phyloP scores from a whole-genome alignment of 176 grass and related monocot genomes.

The Aegilops bicornis region DNA sequence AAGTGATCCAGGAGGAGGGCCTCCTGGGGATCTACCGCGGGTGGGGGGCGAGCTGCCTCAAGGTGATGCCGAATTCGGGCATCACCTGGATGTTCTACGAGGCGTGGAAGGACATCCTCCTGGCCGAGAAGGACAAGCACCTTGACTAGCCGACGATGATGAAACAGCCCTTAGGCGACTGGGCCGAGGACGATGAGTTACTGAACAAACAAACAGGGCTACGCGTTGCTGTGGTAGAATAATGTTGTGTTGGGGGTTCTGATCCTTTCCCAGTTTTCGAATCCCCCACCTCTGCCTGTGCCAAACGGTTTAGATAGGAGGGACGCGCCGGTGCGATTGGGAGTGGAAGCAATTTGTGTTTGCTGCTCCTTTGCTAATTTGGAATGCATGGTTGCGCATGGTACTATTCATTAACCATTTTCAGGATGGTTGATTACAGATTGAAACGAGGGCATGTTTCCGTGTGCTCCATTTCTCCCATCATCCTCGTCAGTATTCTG shows the following conservation, averaged over 20 bases:
- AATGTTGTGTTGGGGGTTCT: background rate
- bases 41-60: conserved; percentile 87
- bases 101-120: conserved; percentile 85
- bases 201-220: background rate
- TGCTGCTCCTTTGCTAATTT: background rate
- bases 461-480: too few relatives aligned
- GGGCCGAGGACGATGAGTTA: background rate
- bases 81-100: conserved; percentile 99
- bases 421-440: too few relatives aligned
- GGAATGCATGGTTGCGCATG: background rate
- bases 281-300: background rate
- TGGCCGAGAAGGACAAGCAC: conserved; percentile 24
- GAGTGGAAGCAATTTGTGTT: background rate
- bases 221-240: background rate
- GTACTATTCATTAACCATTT: background rate
- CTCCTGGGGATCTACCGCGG: conserved; percentile 67
- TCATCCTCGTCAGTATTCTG: too few relatives aligned
- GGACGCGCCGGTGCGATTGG: background rate
- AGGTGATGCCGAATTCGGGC: conserved; percentile 87
- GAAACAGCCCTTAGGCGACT: background rate
- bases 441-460: too few relatives aligned
- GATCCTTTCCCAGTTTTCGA: background rate
- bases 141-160: background rate
- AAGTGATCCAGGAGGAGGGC: conserved; percentile 67
- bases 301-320: background rate